These are phyloP conservation scores for Neckera pumila DNA, from an alignment of 225 moss, liverwort and hornwort species.

Conservation along the genomic window DNA sequence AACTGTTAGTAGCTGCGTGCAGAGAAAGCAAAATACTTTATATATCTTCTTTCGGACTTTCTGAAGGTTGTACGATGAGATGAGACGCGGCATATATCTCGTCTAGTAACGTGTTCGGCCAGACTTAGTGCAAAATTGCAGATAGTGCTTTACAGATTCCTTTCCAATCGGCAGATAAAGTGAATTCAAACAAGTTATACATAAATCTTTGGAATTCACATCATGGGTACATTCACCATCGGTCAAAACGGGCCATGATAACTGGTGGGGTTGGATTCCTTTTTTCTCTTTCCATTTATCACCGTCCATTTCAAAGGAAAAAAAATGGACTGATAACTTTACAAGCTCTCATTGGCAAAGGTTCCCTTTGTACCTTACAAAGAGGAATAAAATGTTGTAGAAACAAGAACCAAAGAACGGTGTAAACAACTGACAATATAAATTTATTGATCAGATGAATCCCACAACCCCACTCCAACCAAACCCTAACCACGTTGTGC, in stretches of 20 bases:
- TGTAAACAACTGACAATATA: neutral
- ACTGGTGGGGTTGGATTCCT: neutral
- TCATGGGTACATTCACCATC: neutral
- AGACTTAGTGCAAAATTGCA: neutral
- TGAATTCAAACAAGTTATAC: neutral
- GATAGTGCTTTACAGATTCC: neutral
- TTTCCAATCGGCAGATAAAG: neutral
- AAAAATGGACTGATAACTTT: neutral
- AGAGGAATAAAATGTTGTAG: neutral
- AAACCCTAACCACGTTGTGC: fast-evolving
- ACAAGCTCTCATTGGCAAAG: neutral
- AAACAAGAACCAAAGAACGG: neutral
- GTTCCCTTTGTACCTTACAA: neutral
- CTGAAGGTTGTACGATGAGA: neutral
- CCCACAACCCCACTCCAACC: neutral
- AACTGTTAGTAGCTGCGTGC: neutral
- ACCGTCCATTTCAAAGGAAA: neutral
- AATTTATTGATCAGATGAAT: fast-evolving
- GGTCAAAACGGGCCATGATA: neutral
- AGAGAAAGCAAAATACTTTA: neutral
- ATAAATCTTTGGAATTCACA: too few species aligned
- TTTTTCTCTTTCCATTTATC: neutral
- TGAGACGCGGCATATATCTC: neutral
- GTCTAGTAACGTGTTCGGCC: neutral
- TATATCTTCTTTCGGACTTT: neutral